phyloP scores from a whole-genome alignment of 805 yeast genomes.

The Hyphopichia homilentoma region DNA sequence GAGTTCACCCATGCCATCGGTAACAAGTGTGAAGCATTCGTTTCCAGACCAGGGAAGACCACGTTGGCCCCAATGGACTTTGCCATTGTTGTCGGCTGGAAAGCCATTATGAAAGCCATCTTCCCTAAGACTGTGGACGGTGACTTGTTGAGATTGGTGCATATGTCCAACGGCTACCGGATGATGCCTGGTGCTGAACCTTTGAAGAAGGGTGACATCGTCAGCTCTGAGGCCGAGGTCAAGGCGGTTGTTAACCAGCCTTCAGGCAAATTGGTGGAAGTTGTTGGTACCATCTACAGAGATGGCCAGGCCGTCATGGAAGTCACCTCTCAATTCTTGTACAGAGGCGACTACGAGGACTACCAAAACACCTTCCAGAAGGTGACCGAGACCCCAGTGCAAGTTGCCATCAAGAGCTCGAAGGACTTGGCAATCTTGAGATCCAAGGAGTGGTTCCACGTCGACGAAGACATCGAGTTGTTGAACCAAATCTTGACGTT shows the following conservation, averaged over 20 bases:
- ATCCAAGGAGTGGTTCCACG: constrained; percentile 97
- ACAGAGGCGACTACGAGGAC: constrained; percentile 88
- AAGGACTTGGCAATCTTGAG: constrained; percentile 91
- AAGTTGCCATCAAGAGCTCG: constrained; percentile 64
- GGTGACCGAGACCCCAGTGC: constrained; percentile 80
- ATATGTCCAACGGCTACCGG: constrained; percentile 89
- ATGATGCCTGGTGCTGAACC: constrained; percentile 92
- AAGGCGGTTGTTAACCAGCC: constrained; percentile 87
- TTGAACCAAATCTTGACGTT: constrained; percentile 79
- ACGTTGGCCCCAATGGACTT: constrained; percentile 98
- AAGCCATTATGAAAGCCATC: constrained; percentile 94
- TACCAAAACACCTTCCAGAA: constrained; percentile 90
- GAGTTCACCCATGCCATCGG: constrained; percentile 97
- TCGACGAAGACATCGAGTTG: constrained; percentile 65
- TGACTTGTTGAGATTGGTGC: constrained; percentile 90
- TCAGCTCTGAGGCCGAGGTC: constrained; percentile 77
- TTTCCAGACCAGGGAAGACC: constrained; percentile 70
- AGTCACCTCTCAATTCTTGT: constrained; percentile 91
- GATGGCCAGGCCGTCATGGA: constrained; percentile 82
- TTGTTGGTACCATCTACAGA: constrained; percentile 81
- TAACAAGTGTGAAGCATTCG: constrained; percentile 94
- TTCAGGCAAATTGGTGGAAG: constrained; percentile 94
- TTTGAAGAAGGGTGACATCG: constrained; percentile 81
- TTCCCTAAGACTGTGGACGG: constrained; percentile 97
- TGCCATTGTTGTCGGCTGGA: constrained; percentile 98